Evolutionary conservation across 1,284 basidiomycete species (phyloP).

Genomic region (Cutaneotrichosporon cyanovorans): DNA sequence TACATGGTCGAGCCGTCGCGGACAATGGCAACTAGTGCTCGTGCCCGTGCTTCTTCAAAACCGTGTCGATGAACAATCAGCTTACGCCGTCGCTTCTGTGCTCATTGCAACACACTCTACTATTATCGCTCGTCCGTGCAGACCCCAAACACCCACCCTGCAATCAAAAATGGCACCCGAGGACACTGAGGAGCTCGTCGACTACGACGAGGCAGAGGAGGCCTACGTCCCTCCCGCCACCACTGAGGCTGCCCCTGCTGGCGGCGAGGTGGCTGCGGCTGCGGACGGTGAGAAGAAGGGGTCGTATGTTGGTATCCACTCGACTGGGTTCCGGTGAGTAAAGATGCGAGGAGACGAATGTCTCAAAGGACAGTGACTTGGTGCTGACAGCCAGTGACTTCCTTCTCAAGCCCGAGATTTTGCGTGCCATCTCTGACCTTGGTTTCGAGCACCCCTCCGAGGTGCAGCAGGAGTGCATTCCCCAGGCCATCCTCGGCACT

Average conservation of each 20-base stretch:
- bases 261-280: constrained; percentile 52
- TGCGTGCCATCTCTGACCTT: constrained; percentile 95
- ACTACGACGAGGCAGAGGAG: constrained; percentile 93
- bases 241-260: constrained; percentile 49
- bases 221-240: constrained; percentile 54
- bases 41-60: neutral
- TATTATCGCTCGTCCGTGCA: neutral
- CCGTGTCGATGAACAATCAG: neutral
- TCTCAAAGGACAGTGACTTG: too few species aligned
- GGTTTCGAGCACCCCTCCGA: constrained; percentile 99
- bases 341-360: too few species aligned
- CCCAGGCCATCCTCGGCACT: constrained; percentile 98
- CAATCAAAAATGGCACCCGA: constrained; percentile 25
- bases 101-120: too few species aligned
- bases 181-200: constrained; percentile 51
- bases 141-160: neutral
- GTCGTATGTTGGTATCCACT: constrained; percentile 95
- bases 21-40: neutral
- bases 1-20: too few species aligned
- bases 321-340: constrained; percentile 80
- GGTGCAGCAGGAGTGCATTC: constrained; percentile 99
- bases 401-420: constrained; percentile 89
- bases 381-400: constrained; percentile 62
- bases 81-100: constrained; percentile 1
- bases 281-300: constrained; percentile 81